A percentile compares a stretch with the other conserved stretches of the same genome.
Conservation (phyloP, 2,329 filamentous ascomycete species). For the Venturia pyrina region DNA sequence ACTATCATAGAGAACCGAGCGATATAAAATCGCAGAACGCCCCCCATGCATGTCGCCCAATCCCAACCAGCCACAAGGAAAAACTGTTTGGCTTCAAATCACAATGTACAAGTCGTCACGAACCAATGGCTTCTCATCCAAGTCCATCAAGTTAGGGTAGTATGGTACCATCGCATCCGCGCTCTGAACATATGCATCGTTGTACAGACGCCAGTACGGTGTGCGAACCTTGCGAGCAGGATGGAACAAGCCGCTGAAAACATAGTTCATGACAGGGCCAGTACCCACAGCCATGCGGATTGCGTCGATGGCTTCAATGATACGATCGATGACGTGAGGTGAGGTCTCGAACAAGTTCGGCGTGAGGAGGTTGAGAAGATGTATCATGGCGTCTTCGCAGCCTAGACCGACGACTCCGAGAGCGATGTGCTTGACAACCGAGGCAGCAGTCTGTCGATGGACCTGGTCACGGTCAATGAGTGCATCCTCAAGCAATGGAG, state of each 20-base stretch:
- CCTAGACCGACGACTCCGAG: conserved; percentile 95
- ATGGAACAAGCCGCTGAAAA: conserved; percentile 96
- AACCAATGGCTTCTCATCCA: conserved; percentile 5
- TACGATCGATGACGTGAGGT: conserved; percentile 95
- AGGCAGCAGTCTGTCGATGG: conserved; percentile 90
- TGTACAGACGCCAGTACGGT: conserved; percentile 95
- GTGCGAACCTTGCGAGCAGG: conserved; percentile 87
- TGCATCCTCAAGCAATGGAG: conserved; percentile 88
- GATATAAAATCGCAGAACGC: not conserved
- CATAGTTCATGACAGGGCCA: conserved; percentile 91
- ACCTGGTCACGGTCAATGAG: conserved; percentile 97
- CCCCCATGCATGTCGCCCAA: not conserved
- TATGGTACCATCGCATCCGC: conserved; percentile 95
- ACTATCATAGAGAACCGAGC: not conserved
- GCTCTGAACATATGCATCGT: conserved; percentile 88
- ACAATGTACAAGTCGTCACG: conserved; percentile 10
- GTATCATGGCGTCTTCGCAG: conserved; percentile 97
- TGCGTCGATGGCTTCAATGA: conserved; percentile 94
- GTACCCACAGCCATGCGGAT: conserved; percentile 89
- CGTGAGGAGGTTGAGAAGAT: conserved; percentile 90
- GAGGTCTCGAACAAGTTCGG: conserved; percentile 97
- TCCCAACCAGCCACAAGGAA: not conserved
- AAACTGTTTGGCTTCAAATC: not conserved
- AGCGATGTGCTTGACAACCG: conserved; percentile 95
- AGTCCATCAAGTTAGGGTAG: conserved; percentile 48